Conservation (phyloP, 116 monocot genomes). For the Cymodocea nodosa region DNA sequence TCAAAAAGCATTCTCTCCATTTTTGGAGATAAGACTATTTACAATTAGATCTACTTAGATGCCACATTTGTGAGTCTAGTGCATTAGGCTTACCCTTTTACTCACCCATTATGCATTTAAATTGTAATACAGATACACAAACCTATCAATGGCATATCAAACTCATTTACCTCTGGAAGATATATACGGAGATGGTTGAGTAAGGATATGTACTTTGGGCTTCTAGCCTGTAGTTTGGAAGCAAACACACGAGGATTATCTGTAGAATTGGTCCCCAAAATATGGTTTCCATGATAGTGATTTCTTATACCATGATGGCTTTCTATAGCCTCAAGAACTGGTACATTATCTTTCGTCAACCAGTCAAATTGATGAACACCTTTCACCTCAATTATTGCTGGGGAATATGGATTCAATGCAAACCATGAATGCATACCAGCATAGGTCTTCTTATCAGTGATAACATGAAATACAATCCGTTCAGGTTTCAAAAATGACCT, state of each 20-base stretch:
- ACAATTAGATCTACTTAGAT: no score
- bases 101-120: background rate
- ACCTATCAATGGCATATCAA: background rate
- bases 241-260: constrained; percentile 78
- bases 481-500: constrained; percentile 56
- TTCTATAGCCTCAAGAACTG: constrained; percentile 82
- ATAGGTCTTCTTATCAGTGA: constrained; percentile 96
- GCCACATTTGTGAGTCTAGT: no score
- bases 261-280: constrained; percentile 19
- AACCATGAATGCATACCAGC: constrained; percentile 99
- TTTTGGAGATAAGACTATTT: no score
- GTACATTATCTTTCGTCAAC: constrained; percentile 90
- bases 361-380: constrained; percentile 93
- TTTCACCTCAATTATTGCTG: constrained; percentile 82
- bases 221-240: constrained; percentile 76
- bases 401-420: constrained; percentile 60
- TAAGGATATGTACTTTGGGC: constrained; percentile 78
- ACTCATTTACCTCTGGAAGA: constrained; percentile 74
- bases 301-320: constrained; percentile 56
- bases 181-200: constrained; percentile 90
- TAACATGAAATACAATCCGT: constrained; percentile 84
- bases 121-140: background rate
- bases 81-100: no score
- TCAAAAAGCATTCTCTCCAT: no score
- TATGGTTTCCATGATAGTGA: constrained; percentile 81